Evolutionary conservation across 1,139 yeast genomes (phyloP), one percentile per base, ranked within the genome.

Genomic region (Pichia sp.): DNA sequence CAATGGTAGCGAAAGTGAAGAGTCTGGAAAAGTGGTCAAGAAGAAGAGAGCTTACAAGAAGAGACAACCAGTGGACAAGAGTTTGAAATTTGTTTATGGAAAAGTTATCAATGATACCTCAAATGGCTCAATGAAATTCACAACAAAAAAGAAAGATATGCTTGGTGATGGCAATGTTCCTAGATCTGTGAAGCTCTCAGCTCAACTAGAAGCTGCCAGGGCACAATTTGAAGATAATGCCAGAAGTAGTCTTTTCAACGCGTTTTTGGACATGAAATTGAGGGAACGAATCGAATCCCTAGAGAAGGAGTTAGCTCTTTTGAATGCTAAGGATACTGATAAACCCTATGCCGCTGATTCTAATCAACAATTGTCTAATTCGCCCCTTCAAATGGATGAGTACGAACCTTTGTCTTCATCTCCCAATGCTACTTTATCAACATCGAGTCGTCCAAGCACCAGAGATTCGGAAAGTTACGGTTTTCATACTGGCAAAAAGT

Each of bases 181-280:
- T 8, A 39, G 31, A 34, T n/a, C 44, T 1, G 6, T 28, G 12
- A 26, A 18, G 19, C 21, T 47, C 22, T 41, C 36, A 10, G 40
- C 19, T 7, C 46, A 51, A 23, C 26, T 51, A 12, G 39, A 42
- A 8, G 28, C 44, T 2, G 37, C 50, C 2, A 39, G 19, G 19
- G 30, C 19, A 6, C 49, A 53, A 37, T 36, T 53, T 21, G 52
- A 48, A 28, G 52, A 48, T 41, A 53, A 53, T 44, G 44, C 41
- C 5, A 46, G 47, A 10, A 49, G 56, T 44, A 39, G 39, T 5
- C 40, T 46, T 6, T 53, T 53, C 13, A 53, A 51, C 42, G 56
- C 56, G 23, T 53, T 53, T 28, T 44, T 53, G 28, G 56, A 53
- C 26, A 53, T 53, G 56, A 53, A 53, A 19, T 39, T 53, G 18